Percentiles rank a stretch among this genome's conserved stretches.
Conservation (phyloP, 2,329 filamentous ascomycete genomes). For the Sporothrix pallida region DNA sequence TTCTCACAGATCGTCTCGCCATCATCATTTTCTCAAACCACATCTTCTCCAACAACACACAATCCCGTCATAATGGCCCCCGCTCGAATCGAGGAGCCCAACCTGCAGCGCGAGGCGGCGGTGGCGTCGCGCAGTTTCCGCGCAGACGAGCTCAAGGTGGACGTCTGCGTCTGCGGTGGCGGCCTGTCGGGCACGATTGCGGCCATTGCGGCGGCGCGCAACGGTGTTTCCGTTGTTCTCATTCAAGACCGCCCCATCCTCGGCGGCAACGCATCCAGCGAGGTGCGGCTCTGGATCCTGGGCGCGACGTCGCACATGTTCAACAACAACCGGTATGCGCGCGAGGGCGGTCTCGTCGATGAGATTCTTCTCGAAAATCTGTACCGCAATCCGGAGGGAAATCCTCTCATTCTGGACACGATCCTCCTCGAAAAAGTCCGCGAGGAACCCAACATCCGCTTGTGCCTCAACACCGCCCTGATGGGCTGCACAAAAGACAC, state of each 20-base stretch:
- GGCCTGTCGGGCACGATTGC: constrained; percentile 40
- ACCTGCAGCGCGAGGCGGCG: constrained; percentile 38
- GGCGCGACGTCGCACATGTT: constrained; percentile 43
- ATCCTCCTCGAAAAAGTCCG: constrained; percentile 41
- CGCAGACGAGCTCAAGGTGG: constrained; percentile 36
- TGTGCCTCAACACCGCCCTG: constrained; percentile 41
- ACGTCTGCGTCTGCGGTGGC: constrained; percentile 44
- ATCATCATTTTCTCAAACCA: not conserved
- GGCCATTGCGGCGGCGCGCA: constrained; percentile 40
- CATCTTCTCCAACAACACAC: not conserved
- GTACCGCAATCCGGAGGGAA: constrained; percentile 41
- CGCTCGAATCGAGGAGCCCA: constrained; percentile 37
- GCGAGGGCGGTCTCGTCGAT: constrained; percentile 41
- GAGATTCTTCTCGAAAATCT: constrained; percentile 42
- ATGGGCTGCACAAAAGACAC: constrained; percentile 39
- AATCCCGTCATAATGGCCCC: constrained; percentile 38
- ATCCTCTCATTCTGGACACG: constrained; percentile 41
- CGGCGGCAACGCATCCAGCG: constrained; percentile 41
- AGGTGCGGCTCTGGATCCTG: constrained; percentile 41
- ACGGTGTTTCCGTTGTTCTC: constrained; percentile 38
- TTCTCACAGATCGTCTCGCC: not conserved
- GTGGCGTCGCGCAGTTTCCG: constrained; percentile 37
- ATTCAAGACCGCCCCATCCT: constrained; percentile 40
- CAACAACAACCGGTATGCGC: constrained; percentile 42
- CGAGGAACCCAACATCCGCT: constrained; percentile 39